Evolutionary conservation across 352 stramenopile genomes (phyloP).

Genomic region (Globisporangium cederbergense): DNA sequence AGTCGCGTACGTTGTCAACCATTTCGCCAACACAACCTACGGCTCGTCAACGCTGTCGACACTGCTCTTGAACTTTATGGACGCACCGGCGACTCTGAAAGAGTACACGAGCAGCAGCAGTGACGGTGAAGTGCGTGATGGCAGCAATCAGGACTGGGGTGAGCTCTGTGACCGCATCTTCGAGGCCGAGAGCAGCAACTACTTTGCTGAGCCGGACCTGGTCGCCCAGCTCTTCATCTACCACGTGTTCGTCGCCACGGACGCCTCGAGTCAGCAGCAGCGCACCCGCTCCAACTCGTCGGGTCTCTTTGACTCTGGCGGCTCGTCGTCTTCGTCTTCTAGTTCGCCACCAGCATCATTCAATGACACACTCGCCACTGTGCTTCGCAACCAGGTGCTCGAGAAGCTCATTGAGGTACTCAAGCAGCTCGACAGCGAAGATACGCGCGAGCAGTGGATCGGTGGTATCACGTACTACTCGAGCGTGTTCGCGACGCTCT

Average conservation of each 20-base stretch:
- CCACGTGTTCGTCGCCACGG: slow-evolving; percentile 29
- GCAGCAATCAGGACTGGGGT: slow-evolving; percentile 42
- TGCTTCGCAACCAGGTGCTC: slow-evolving; percentile 33
- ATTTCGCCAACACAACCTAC: slow-evolving; percentile 28
- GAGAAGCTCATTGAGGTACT: slow-evolving; percentile 20
- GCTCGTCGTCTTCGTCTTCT: neutral
- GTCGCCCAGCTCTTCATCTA: slow-evolving; percentile 55
- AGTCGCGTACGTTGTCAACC: slow-evolving; percentile 42
- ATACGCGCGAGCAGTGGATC: slow-evolving; percentile 37
- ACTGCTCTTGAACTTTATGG: slow-evolving; percentile 35
- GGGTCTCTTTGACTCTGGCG: slow-evolving; percentile 9
- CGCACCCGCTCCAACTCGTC: slow-evolving; percentile 10
- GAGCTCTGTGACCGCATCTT: slow-evolving; percentile 73
- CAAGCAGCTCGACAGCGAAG: slow-evolving; percentile 6
- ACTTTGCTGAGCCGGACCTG: slow-evolving; percentile 62
- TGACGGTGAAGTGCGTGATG: slow-evolving; percentile 15
- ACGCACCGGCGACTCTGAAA: slow-evolving; percentile 35
- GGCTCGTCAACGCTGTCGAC: slow-evolving; percentile 25
- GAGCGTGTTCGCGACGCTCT: slow-evolving; percentile 53
- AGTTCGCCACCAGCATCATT: neutral
- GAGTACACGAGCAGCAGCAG: slow-evolving; percentile 30
- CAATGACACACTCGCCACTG: slow-evolving; percentile 4
- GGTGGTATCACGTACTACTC: slow-evolving; percentile 67
- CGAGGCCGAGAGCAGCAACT: slow-evolving; percentile 78
- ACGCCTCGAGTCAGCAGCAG: neutral